These are phyloP conservation scores for Lumnitzera littorea DNA, from an alignment of 345 rosid species.

Conservation along the genomic window DNA sequence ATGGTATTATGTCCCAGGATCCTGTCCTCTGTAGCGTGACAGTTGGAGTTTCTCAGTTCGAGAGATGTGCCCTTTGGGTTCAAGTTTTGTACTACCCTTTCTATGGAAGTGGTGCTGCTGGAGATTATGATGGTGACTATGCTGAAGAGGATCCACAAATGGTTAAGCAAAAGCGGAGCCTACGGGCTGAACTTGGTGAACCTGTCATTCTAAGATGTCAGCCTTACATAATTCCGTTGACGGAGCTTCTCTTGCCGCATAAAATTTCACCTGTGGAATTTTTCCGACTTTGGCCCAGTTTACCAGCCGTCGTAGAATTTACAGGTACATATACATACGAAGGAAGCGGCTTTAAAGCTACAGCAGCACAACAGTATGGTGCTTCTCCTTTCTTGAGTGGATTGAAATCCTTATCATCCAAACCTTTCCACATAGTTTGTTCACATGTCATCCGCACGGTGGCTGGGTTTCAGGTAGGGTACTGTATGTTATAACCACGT, in stretches of 20 bases:
- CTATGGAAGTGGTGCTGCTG: slow-evolving; percentile 73
- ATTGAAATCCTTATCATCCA: slow-evolving; percentile 78
- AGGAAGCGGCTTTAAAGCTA: slow-evolving; percentile 98
- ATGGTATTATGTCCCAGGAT: slow-evolving; percentile 44
- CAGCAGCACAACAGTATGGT: slow-evolving; percentile 97
- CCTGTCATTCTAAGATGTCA: slow-evolving; percentile 95
- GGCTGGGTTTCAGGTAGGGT: slow-evolving; percentile 90
- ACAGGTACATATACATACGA: slow-evolving; percentile 86
- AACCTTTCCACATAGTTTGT: slow-evolving; percentile 91
- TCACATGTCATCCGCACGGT: slow-evolving; percentile 90
- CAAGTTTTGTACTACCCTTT: slow-evolving; percentile 94
- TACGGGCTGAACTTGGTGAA: slow-evolving; percentile 83
- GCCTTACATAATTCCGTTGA: slow-evolving; percentile 93
- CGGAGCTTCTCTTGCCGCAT: slow-evolving; percentile 92
- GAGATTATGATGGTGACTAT: slow-evolving; percentile 84
- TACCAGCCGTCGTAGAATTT: slow-evolving; percentile 82
- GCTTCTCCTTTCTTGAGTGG: slow-evolving; percentile 94
- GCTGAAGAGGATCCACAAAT: slow-evolving; percentile 85
- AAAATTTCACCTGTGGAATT: slow-evolving; percentile 94
- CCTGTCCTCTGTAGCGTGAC: slow-evolving; percentile 91
- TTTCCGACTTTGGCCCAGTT: slow-evolving; percentile 98
- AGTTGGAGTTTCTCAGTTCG: slow-evolving; percentile 93
- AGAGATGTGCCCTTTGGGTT: slow-evolving; percentile 94
- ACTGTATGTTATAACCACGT: neutral
- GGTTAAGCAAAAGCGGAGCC: slow-evolving; percentile 72